Evolutionary conservation across 2,329 filamentous ascomycete species (phyloP), one percentile per base, ranked within the genome.

Genomic region (Claviceps sp.): DNA sequence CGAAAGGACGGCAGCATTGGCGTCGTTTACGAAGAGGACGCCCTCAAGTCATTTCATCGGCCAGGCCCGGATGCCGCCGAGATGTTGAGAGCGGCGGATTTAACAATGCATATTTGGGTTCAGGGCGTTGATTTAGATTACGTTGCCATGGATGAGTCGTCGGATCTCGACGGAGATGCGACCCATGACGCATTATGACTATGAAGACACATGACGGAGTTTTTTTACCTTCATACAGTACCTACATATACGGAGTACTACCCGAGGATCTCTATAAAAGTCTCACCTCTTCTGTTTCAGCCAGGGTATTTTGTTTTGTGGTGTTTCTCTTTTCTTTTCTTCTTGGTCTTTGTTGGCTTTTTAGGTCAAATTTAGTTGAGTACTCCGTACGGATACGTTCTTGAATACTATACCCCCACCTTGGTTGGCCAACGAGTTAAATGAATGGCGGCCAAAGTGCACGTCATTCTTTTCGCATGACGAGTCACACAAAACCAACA

Each of bases 11-110:
- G 48, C 9, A 53, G 38, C 48, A 24, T 51, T 16, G 53, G 53
- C 44, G 13, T 55, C 2, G 45, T 53, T 7, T 55, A 55, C 45
- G 53, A 55, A 38, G 51, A 52, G 44, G 53, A 55, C 37, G 53
- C 51, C 6, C 24, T 41, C 34, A 53, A 49, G 45, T 48, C 46
- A 20, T 49, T 53, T 4, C 48, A 52, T 16, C 13, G 22, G n/a
- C 41, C 53, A 5, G 53, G 51, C 16, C 40, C 18, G 18, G 11
- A 26, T 34, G 34, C 45, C 43, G 48, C 45, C 26, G 53, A 53
- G 26, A 37, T 30, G 14, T 8, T 48, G 18, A 41, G 53, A 20
- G 47, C 48, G 18, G 51, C 51, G 38, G 53, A 55, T 8, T 6
- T 50, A 22, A 53, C 45, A 11, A 52, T 55, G 53, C 53, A 55